Conservation (phyloP, 805 yeast species). For the Tetrapisispora taiwanensis region DNA sequence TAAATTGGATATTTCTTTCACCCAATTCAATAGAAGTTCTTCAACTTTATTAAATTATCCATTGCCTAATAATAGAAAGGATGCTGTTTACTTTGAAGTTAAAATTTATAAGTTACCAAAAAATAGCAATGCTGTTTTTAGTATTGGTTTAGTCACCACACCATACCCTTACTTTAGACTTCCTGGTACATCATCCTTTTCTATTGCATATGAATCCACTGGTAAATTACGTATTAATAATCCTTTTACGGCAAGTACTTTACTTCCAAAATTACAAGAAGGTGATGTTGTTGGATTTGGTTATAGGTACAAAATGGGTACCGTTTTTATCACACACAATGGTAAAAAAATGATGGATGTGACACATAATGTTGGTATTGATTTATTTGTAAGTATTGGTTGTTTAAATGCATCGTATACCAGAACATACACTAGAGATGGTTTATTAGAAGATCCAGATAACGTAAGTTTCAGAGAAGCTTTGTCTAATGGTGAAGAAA, state of each 20-base stretch:
- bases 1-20: slow-evolving; percentile 26
- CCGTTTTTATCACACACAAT: slow-evolving; percentile 85
- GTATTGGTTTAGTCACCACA: slow-evolving; percentile 58
- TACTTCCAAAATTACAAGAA: slow-evolving; percentile 42
- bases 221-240: slow-evolving; percentile 60
- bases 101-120: slow-evolving; percentile 34
- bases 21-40: slow-evolving; percentile 25
- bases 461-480: slow-evolving; percentile 22
- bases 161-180: slow-evolving; percentile 69
- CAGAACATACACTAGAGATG: slow-evolving; percentile 29
- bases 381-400: slow-evolving; percentile 33
- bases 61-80: slow-evolving; percentile 41
- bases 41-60: slow-evolving; percentile 31
- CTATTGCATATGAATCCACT: slow-evolving; percentile 62
- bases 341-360: slow-evolving; percentile 81
- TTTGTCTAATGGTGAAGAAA: slow-evolving; percentile 16
- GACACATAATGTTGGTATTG: slow-evolving; percentile 54
- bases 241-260: slow-evolving; percentile 39
- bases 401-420: slow-evolving; percentile 31
- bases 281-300: slow-evolving; percentile 96
- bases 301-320: slow-evolving; percentile 67
- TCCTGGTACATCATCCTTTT: slow-evolving; percentile 64
- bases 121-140: slow-evolving; percentile 38
- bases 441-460: slow-evolving; percentile 29
- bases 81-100: slow-evolving; percentile 58